Evolutionary conservation across 2,329 filamentous ascomycete genomes (phyloP).

Genomic region (Fusarium praegraminearum): DNA sequence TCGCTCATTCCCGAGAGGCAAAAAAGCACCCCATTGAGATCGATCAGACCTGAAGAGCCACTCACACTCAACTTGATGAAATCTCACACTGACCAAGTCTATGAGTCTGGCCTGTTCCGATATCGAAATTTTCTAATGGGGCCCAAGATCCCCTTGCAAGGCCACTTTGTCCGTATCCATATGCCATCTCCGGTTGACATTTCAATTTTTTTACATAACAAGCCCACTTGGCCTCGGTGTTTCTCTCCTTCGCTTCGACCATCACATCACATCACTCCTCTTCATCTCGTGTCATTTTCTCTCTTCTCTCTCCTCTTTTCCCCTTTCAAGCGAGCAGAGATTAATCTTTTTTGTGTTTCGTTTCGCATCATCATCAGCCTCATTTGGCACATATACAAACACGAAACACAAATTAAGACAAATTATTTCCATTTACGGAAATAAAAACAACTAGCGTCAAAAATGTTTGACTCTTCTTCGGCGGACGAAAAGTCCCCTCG

Average conservation of each 20-base stretch:
- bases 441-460: background rate
- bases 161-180: slow-evolving; percentile 20
- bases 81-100: slow-evolving; percentile 1
- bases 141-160: slow-evolving; percentile 20
- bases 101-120: slow-evolving; percentile 15
- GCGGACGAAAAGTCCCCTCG: slow-evolving; percentile 48
- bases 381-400: background rate
- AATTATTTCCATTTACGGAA: background rate
- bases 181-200: slow-evolving; percentile 27
- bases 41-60: slow-evolving; percentile 1
- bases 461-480: slow-evolving; percentile 44
- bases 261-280: slow-evolving; percentile 3
- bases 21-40: background rate
- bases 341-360: background rate
- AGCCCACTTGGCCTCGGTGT: slow-evolving; percentile 43
- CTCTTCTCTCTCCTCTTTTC: background rate
- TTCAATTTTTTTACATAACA: slow-evolving; percentile 48
- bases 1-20: slow-evolving; percentile 33
- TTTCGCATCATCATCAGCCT: slow-evolving; percentile 12
- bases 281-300: background rate
- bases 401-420: background rate
- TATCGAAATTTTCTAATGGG: slow-evolving; percentile 44
- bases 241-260: slow-evolving; percentile 11
- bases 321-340: slow-evolving; percentile 11
- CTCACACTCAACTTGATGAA: slow-evolving; percentile 7